These are phyloP conservation scores for Geotrichum histeridarum DNA, from an alignment of 1,139 yeast genomes.

Conservation along the genomic window DNA sequence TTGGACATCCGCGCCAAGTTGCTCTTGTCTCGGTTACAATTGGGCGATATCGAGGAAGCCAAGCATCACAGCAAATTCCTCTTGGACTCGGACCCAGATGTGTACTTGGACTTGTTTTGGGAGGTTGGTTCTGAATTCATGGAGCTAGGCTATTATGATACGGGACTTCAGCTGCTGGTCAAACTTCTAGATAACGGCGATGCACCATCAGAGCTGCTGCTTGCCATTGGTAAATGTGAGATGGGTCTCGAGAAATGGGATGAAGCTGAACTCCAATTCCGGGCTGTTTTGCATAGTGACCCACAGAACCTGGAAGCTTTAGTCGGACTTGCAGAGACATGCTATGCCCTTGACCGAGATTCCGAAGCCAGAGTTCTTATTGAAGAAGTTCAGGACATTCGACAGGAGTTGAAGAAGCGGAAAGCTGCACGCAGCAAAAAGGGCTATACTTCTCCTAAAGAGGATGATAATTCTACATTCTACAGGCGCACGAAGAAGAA, in stretches of 20 bases:
- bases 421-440: slow-evolving; percentile 13
- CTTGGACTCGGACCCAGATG: slow-evolving; percentile 51
- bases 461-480: not conserved
- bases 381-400: slow-evolving; percentile 44
- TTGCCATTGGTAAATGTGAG: slow-evolving; percentile 71
- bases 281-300: slow-evolving; percentile 50
- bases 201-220: slow-evolving; percentile 41
- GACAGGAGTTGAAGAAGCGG: slow-evolving; percentile 21
- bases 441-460: not conserved
- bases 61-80: slow-evolving; percentile 60
- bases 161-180: slow-evolving; percentile 48
- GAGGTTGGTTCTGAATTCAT: slow-evolving; percentile 75
- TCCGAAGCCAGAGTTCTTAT: slow-evolving; percentile 57
- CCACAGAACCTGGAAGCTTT: slow-evolving; percentile 67
- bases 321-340: slow-evolving; percentile 75
- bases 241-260: slow-evolving; percentile 65
- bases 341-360: slow-evolving; percentile 59
- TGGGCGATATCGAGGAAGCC: slow-evolving; percentile 66
- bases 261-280: slow-evolving; percentile 64
- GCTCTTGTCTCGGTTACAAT: slow-evolving; percentile 65
- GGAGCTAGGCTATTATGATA: slow-evolving; percentile 60
- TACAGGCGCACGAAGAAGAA: not conserved
- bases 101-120: slow-evolving; percentile 64
- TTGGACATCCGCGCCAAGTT: slow-evolving; percentile 81
- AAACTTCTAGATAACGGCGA: slow-evolving; percentile 31